Evolutionary conservation across 2,329 filamentous ascomycete genomes (phyloP), one percentile per base, ranked within the genome.

Genomic region (Chaetomiaceae sp.): DNA sequence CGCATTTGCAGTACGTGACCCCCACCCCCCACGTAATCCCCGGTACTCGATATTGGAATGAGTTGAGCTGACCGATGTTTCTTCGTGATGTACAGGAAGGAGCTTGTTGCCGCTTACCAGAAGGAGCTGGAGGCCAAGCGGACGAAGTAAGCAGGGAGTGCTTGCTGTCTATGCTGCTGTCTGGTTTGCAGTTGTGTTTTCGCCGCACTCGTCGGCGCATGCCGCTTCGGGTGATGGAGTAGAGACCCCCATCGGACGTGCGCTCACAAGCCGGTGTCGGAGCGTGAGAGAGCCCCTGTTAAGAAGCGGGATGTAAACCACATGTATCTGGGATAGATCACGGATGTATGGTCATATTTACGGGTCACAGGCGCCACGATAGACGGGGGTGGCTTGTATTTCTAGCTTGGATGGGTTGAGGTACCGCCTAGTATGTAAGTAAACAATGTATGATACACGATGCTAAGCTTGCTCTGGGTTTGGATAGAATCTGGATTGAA

Each of bases 1-100:
- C 81, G 59, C 90, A 97, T 64, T 66, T 97, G 66, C 93, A 98
- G 84, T 86, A 83, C 64, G 83, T 79, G 53, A 36, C 45, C 9
- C 18, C n/a, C n/a, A n/a, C n/a, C n/a, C n/a, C n/a, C n/a, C n/a
- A n/a, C n/a, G n/a, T n/a, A n/a, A n/a, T n/a, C n/a, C n/a, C n/a
- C n/a, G n/a, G n/a, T n/a, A n/a, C n/a, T n/a, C n/a, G n/a, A 34
- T 18, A 10, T 7, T 5, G 12, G 12, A 48, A 26, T 29, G 39
- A 52, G 27, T 60, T 47, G 49, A 35, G 14, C 63, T 65, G 50
- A 65, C 57, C 33, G 19, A 29, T 20, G 2, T 32, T 32, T 42
- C 9, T 30, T 11, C 11, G 29, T 57, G 44, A 32, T 34, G 11
- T 45, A 44, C 47, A 79, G 76, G 60, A 81, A 76, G 64, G 77